phyloP scores from a whole-genome alignment of 2,329 filamentous ascomycete genomes.

The Cercospora sp. region DNA sequence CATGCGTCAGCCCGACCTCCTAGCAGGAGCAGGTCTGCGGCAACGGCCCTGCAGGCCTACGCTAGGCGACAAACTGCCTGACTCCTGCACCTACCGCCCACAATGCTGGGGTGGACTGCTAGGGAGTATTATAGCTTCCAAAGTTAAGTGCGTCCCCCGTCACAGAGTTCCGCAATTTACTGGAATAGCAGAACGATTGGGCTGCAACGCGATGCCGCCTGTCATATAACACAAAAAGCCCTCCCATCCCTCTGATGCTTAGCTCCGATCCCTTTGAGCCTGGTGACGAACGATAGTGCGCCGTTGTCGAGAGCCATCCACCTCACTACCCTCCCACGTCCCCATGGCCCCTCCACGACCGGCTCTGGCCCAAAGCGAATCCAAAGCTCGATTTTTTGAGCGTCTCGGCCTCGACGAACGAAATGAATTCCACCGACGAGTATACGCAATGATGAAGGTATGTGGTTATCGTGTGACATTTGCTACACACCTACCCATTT shows the following conservation, averaged over 20 bases:
- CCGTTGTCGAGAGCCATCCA: slow-evolving; percentile 10
- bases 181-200: slow-evolving; percentile 21
- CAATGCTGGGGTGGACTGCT: slow-evolving; percentile 26
- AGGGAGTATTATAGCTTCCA: slow-evolving; percentile 23
- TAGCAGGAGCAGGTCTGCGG: slow-evolving; percentile 24
- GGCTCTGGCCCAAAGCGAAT: slow-evolving; percentile 47
- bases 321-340: not conserved
- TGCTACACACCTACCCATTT: not conserved
- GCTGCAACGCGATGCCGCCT: slow-evolving; percentile 10
- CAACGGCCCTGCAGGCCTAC: slow-evolving; percentile 27
- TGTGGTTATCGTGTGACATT: not conserved
- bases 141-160: slow-evolving; percentile 25
- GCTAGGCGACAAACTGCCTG: slow-evolving; percentile 27
- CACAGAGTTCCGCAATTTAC: slow-evolving; percentile 25
- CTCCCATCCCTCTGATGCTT: slow-evolving; percentile 4
- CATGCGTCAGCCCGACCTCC: slow-evolving; percentile 26
- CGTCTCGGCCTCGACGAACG: slow-evolving; percentile 46
- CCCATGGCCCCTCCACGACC: slow-evolving; percentile 36
- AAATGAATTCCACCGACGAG: slow-evolving; percentile 38
- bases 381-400: slow-evolving; percentile 48
- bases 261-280: not conserved
- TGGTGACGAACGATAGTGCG: slow-evolving; percentile 5
- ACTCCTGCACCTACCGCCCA: slow-evolving; percentile 28
- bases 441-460: slow-evolving; percentile 51
- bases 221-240: slow-evolving; percentile 9